Percentiles rank a stretch among this genome's conserved stretches.
These are phyloP conservation scores for Suillus plorans DNA, from an alignment of 768 basidiomycete genomes.

Conservation along the genomic window DNA sequence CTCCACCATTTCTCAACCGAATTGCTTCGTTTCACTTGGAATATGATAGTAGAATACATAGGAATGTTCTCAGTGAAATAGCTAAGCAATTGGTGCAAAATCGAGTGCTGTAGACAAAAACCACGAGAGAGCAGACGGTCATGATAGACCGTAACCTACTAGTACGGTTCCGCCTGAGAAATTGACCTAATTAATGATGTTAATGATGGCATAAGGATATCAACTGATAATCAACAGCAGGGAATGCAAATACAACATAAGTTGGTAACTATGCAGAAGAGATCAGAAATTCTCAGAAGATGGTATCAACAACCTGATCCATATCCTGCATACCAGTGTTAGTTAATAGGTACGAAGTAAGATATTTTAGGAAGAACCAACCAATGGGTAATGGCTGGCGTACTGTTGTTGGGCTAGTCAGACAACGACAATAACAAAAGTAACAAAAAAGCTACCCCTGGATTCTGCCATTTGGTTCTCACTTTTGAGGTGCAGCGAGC, in stretches of 20 bases:
- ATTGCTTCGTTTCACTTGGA: too few species aligned
- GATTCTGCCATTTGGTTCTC: not conserved
- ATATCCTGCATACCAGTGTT: not conserved
- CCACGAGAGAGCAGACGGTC: too few species aligned
- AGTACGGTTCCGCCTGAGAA: not conserved
- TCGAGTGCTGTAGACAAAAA: too few species aligned
- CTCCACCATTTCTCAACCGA: too few species aligned
- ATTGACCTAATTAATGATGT: not conserved
- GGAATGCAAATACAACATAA: not conserved
- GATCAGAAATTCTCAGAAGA: not conserved
- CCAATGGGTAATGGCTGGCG: conserved; percentile 12
- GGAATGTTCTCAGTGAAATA: too few species aligned
- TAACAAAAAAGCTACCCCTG: not conserved
- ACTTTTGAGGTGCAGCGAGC: not conserved
- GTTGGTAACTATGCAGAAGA: not conserved
- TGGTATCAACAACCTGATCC: not conserved
- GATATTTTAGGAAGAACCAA: not conserved
- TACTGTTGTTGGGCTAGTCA: conserved; percentile 7
- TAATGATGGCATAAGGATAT: too few species aligned
- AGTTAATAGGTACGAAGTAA: not conserved
- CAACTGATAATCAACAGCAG: not conserved
- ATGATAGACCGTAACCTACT: too few species aligned
- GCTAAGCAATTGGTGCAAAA: too few species aligned
- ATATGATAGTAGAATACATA: too few species aligned
- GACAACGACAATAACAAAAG: not conserved